Evolutionary conservation across 371 early-diverging fungal genomes (phyloP), one percentile per base, ranked within the genome.

Genomic region (Paraphysoderma sedebokerense): DNA sequence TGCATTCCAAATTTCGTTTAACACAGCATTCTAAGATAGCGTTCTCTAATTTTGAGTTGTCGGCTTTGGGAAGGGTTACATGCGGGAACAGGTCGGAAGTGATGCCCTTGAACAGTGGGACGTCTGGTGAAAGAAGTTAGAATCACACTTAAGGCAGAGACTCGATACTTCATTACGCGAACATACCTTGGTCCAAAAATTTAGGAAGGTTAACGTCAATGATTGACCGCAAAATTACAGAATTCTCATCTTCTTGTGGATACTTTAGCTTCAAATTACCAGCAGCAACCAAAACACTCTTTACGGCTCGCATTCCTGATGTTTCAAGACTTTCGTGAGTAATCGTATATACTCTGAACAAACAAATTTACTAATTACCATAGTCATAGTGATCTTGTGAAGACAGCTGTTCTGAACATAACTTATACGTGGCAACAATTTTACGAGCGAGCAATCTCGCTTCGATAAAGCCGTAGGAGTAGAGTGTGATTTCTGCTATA

Each of bases 311-410:
- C 75, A 74, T 74, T 38, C 68, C n/a, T n/a, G n/a, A n/a, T n/a
- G n/a, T n/a, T n/a, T n/a, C n/a, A n/a, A n/a, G n/a, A n/a, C n/a
- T n/a, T n/a, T n/a, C n/a, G n/a, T n/a, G n/a, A n/a, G n/a, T n/a
- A n/a, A n/a, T n/a, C n/a, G n/a, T n/a, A n/a, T n/a, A n/a, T n/a
- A n/a, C n/a, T n/a, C n/a, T n/a, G n/a, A n/a, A n/a, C n/a, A n/a
- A n/a, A n/a, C n/a, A n/a, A n/a, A n/a, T n/a, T n/a, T n/a, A n/a
- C n/a, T n/a, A n/a, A n/a, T n/a, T n/a, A n/a, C n/a, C 75, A 40
- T 70, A 74, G 36, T 74, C 75, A 51, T 74, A 74, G 54, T 74
- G 75, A 46, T 74, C 75, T 53, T 74, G 75, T n/a, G 70, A 70
- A 0, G 72, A 72, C 1, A 74, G 59, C 47, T 74, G 74, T 51